Base-by-base conservation (phyloP, 768 basidiomycete species). In the Tulasnella sp. region DNA sequence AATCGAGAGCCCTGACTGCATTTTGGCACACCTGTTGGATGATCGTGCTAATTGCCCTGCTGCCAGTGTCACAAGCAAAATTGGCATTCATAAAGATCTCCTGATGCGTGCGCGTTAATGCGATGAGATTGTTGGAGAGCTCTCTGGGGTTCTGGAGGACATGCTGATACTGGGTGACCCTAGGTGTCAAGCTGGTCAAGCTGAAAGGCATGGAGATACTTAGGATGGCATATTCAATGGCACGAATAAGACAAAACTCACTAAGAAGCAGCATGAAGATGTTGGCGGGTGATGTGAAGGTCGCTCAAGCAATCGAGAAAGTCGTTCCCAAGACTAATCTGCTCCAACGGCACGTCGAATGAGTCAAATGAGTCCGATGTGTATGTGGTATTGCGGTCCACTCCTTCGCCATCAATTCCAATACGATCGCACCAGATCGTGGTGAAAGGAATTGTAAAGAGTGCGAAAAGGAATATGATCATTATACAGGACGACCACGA, bases 301-400 rank as follows among this genome's bases (percentile, higher is more conserved):
- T 58, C 56, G n/a, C 38, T 23, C 23, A 58, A 23, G 21, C 56
- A 58, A 19, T 58, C 56, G 38, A 58, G 48, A 24, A 58, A 58
- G 44, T 49, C 47, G 15, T 45, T 58, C 32, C 56, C 56, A 13
- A 58, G 26, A 10, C 56, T 58, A 43, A 58, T 49, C 8, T 58
- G 19, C 44, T 34, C 30, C 29, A 23, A 13, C 2, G 53, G 41
- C 5, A 24, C 34, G 15, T 55, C 26, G 13, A 55, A 26, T 24
- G 29, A 30, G 17, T 19, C 32, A 42, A 55, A 55, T 21, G 32
- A 30, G 3, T 55, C 53, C 2, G 53, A 38, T 24, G 17, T 55
- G 53, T 30, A 55, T 2, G 53, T 24, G 21, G 53, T 41, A n/a
- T 55, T 13, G 27, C 32, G 32, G n/a, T 11, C 11, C 29, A n/a